Base-by-base conservation (phyloP, 2,329 filamentous ascomycete genomes). In the Aspergillus cejpii region DNA sequence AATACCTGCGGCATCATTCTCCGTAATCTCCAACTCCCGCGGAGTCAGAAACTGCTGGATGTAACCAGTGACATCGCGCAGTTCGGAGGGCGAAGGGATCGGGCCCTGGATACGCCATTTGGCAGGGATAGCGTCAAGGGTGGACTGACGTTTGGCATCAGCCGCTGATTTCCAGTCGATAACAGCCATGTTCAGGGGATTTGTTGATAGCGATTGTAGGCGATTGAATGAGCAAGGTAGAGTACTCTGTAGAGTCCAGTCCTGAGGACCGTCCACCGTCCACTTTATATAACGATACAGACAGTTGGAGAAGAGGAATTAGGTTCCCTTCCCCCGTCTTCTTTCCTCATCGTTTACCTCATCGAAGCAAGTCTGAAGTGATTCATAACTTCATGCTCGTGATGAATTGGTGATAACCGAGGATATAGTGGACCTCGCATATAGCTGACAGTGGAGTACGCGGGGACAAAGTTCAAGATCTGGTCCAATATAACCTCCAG, bases 11-110 rank as follows among this genome's bases (percentile, higher is more conserved):
- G 78, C 77, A 56, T 79, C 75, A 4, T 74, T 76, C 53, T 81
- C 77, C 0, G 80, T 84, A 45, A 83, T 82, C 33, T 76, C 72
- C 10, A 82, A 66, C 53, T 83, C 80, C 31, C 68, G 59, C 15
- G 70, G 45, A 5, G 64, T 69, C 1, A 83, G 66, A 49, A 72
- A 82, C 42, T 80, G 72, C 23, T 77, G 73, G 34, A 81, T 74
- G 51, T 76, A 82, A 5, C 75, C 75, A 0, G 77, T 80, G 6
- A 81, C 71, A 59, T 80, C 77, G 54, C 71, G 71, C 45, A 79
- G 73, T 48, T 81, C 69, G 39, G 72, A 64, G 0, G 68, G 57
- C 1, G 73, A 61, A 1, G 78, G 78, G 1, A 77, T 58, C 6
- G 65, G 62, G 28, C 62, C 59, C 6, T 66, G 39, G 3, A 82